Evolutionary conservation across 2,329 filamentous ascomycete genomes (phyloP).

Genomic region (Colletotrichum tanaceti): DNA sequence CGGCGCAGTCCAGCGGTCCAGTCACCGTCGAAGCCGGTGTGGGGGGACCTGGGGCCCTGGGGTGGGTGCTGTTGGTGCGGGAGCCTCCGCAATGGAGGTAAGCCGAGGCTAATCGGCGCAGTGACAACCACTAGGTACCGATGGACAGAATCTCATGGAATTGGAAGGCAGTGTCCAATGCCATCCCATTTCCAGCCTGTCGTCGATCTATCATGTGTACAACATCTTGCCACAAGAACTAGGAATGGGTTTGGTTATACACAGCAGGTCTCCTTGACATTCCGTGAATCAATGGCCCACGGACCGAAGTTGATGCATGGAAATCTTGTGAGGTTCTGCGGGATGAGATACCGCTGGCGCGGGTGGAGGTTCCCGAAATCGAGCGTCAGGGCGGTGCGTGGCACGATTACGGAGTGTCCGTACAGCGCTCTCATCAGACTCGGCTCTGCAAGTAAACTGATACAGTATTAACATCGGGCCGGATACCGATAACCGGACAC

Average conservation of each 20-base stretch:
- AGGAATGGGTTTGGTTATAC: too few species aligned
- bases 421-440: background rate
- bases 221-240: too few species aligned
- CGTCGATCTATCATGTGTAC: too few species aligned
- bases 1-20: slow-evolving; percentile 17
- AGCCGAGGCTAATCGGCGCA: slow-evolving; percentile 36
- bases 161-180: too few species aligned
- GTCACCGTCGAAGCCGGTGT: slow-evolving; percentile 19
- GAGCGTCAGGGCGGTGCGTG: too few species aligned
- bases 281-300: background rate
- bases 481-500: background rate
- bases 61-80: slow-evolving; percentile 17
- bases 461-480: background rate
- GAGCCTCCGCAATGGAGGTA: slow-evolving; percentile 26
- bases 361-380: too few species aligned
- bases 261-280: too few species aligned
- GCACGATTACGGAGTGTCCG: too few species aligned
- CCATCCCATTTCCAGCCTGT: too few species aligned
- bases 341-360: too few species aligned
- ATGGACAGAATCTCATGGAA: slow-evolving; percentile 32
- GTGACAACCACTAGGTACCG: slow-evolving; percentile 18
- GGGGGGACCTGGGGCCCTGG: background rate
- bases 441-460: background rate
- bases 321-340: background rate
- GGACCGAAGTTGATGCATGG: too few species aligned